These are phyloP conservation scores for Alternaria postmessia DNA, from an alignment of 2,329 filamentous ascomycete species.

Conservation along the genomic window DNA sequence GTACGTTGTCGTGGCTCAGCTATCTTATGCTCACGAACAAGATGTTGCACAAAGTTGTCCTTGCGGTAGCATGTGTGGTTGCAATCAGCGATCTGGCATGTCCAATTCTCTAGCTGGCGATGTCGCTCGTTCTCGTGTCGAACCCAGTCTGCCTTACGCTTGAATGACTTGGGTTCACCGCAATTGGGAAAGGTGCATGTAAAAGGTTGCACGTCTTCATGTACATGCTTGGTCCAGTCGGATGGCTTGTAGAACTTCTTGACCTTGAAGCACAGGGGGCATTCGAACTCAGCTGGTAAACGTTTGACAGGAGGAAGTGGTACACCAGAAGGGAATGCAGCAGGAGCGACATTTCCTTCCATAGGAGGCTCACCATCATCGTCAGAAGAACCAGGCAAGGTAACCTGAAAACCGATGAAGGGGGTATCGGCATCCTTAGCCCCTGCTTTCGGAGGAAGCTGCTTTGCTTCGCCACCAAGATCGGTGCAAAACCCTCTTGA, in stretches of 20 bases:
- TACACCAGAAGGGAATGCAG: conserved; percentile 81
- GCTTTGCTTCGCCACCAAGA: conserved; percentile 70
- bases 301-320: conserved; percentile 79
- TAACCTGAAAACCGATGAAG: conserved; percentile 63
- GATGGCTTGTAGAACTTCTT: conserved; percentile 91
- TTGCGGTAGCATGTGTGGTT: conserved; percentile 83
- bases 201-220: conserved; percentile 92
- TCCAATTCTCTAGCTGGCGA: conserved; percentile 90
- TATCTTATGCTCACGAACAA: conserved; percentile 90
- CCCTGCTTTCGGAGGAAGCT: conserved; percentile 68
- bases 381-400: conserved; percentile 65
- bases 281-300: conserved; percentile 89
- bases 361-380: conserved; percentile 70
- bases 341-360: conserved; percentile 73
- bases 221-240: conserved; percentile 96
- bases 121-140: conserved; percentile 93
- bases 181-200: conserved; percentile 90
- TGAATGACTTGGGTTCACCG: conserved; percentile 87
- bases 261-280: conserved; percentile 82
- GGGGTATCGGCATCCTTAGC: conserved; percentile 66
- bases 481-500: conserved; percentile 70
- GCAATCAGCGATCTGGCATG: conserved; percentile 82
- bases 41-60: conserved; percentile 92
- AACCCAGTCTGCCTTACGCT: conserved; percentile 95
- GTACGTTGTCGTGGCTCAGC: conserved; percentile 79